Conservation (phyloP, 2,329 filamentous ascomycete genomes). For the Leptographium flavum region DNA sequence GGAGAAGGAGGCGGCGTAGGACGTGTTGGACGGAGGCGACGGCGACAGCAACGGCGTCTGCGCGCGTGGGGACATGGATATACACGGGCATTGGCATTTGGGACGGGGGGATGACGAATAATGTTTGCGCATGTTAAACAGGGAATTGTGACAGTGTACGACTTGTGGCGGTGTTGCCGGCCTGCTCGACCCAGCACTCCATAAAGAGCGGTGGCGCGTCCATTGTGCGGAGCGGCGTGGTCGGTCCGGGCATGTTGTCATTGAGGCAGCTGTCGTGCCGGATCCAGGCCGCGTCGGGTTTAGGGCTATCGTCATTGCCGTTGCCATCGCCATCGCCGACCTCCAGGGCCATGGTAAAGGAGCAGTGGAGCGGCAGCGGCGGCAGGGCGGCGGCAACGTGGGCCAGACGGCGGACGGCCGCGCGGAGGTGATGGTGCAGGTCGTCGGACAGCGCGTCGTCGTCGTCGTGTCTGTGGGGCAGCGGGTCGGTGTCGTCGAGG, state of each 20-base stretch:
- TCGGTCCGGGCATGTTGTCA: slow-evolving; percentile 18
- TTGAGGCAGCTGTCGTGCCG: not conserved
- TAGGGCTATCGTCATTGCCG: not conserved
- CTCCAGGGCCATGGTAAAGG: slow-evolving; percentile 61
- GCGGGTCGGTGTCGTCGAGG: not conserved
- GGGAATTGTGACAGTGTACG: too few relatives aligned
- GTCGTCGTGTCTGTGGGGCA: slow-evolving; percentile 10
- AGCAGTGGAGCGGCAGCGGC: slow-evolving; percentile 48
- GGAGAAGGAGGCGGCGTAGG: slow-evolving; percentile 10
- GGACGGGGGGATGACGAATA: not conserved
- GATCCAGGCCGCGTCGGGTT: not conserved
- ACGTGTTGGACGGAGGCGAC: not conserved
- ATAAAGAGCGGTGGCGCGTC: slow-evolving; percentile 46
- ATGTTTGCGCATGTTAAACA: too few relatives aligned
- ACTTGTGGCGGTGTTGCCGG: not conserved
- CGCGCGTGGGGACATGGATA: too few relatives aligned
- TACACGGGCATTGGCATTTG: not conserved
- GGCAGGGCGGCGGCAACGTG: slow-evolving; percentile 42
- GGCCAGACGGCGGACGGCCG: slow-evolving; percentile 47
- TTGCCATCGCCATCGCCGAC: slow-evolving; percentile 20
- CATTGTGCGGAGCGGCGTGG: slow-evolving; percentile 36
- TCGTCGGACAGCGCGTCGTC: slow-evolving; percentile 22
- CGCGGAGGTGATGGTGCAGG: slow-evolving; percentile 59
- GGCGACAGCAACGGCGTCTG: not conserved
- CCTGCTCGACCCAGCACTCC: slow-evolving; percentile 52